Evolutionary conservation across 371 early-diverging fungal genomes (phyloP).

Genomic region (Rhizopus stolonifer): DNA sequence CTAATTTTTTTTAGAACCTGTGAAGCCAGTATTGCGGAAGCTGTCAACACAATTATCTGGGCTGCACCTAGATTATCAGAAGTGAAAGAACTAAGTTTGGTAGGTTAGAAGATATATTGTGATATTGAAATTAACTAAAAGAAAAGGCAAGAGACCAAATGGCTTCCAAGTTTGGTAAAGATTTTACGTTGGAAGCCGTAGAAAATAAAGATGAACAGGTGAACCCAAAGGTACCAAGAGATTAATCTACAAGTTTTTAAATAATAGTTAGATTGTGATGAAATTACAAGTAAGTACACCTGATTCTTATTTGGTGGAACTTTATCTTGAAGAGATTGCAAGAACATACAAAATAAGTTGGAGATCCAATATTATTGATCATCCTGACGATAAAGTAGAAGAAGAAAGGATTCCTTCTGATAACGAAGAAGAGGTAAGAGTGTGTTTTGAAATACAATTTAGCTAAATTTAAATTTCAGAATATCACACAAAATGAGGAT

Average conservation of each 20-base stretch:
- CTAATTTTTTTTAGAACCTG: too few relatives aligned
- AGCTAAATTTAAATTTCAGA: too few relatives aligned
- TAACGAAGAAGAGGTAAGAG: constrained; percentile 14
- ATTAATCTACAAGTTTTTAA: too few relatives aligned
- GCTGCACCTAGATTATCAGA: constrained; percentile 80
- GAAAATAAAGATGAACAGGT: constrained; percentile 76
- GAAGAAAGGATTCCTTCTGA: constrained; percentile 9
- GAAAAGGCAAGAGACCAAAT: constrained; percentile 72
- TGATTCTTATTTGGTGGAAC: constrained; percentile 73
- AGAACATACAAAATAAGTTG: constrained; percentile 76
- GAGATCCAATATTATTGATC: constrained; percentile 52
- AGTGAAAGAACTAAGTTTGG: constrained; percentile 76
- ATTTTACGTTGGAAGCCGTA: constrained; percentile 72
- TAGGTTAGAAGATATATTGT: constrained; percentile 18
- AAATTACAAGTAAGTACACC: constrained; percentile 82
- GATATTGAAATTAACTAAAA: background rate
- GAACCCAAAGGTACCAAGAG: constrained; percentile 64
- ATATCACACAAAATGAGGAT: constrained; percentile 11
- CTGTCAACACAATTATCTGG: constrained; percentile 88
- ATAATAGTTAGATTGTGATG: constrained; percentile 62
- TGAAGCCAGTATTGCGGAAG: constrained; percentile 82
- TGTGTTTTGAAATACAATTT: too few relatives aligned
- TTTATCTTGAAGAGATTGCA: constrained; percentile 89
- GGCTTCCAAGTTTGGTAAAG: constrained; percentile 80
- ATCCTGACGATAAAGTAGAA: constrained; percentile 21